Evolutionary conservation across 768 basidiomycete genomes (phyloP).

Genomic region (Pholiota molesta): DNA sequence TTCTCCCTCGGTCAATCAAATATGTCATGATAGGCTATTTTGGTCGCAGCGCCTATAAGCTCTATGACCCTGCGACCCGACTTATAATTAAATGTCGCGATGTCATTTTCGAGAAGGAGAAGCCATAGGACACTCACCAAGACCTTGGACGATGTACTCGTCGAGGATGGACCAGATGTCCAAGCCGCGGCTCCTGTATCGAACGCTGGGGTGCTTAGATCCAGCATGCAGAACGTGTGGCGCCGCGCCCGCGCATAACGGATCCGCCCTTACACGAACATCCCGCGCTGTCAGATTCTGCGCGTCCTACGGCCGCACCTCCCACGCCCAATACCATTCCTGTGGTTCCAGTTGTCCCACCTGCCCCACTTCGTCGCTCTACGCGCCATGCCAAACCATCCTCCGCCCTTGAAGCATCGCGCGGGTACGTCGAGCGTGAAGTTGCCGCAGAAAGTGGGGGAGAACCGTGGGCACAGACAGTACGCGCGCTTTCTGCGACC

Average conservation of each 20-base stretch:
- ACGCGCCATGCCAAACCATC: neutral
- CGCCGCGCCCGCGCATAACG: too few species aligned
- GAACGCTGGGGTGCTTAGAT: neutral
- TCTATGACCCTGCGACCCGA: slow-evolving; percentile 12
- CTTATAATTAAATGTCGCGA: slow-evolving; percentile 16
- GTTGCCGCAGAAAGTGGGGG: neutral
- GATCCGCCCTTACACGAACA: neutral
- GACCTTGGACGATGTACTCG: neutral
- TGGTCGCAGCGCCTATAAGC: slow-evolving; percentile 17
- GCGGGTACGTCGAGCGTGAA: neutral
- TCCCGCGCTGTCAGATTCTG: too few species aligned
- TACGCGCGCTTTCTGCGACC: neutral
- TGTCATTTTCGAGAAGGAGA: slow-evolving; percentile 27
- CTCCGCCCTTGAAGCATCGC: neutral
- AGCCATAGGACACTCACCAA: slow-evolving; percentile 17
- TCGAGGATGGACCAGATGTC: neutral
- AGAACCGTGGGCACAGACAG: neutral
- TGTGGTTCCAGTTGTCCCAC: neutral
- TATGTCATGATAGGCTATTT: slow-evolving; percentile 22
- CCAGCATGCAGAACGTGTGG: too few species aligned
- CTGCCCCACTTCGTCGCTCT: neutral
- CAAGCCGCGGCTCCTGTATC: neutral
- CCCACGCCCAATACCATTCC: neutral
- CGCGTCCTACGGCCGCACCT: too few species aligned
- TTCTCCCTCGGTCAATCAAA: slow-evolving; percentile 19